Percentiles rank a stretch among this genome's conserved stretches.
These are phyloP conservation scores for Litchi chinensis DNA, from an alignment of 345 rosid species.

Conservation along the genomic window DNA sequence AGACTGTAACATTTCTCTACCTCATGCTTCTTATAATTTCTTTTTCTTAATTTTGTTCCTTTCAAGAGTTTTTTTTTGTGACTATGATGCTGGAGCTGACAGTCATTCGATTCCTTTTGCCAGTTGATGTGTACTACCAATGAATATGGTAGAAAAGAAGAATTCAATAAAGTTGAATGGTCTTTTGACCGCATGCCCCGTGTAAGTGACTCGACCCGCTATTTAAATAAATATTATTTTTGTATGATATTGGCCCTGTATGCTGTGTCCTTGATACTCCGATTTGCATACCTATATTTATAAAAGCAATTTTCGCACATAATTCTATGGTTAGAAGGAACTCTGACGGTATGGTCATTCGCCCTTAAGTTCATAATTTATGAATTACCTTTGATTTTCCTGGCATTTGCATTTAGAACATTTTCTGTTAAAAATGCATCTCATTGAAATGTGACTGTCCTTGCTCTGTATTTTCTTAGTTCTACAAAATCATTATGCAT, in stretches of 20 bases:
- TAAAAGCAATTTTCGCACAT: neutral
- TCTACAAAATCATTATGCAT: too few species aligned
- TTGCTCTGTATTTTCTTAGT: neutral
- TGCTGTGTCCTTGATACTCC: neutral
- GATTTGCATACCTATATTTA: neutral
- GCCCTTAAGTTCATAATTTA: neutral
- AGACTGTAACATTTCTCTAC: neutral
- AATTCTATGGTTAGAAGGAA: neutral
- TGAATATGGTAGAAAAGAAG: conserved; percentile 52
- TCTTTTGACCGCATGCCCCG: conserved; percentile 56
- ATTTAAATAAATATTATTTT: neutral
- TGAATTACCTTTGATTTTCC: neutral
- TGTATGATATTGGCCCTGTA: neutral
- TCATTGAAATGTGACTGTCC: neutral
- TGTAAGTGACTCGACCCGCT: conserved; percentile 51
- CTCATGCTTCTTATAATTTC: neutral
- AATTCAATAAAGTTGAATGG: conserved; percentile 81
- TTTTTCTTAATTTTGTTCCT: neutral
- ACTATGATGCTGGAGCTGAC: conserved; percentile 9
- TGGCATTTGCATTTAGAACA: neutral
- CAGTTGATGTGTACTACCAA: conserved; percentile 58
- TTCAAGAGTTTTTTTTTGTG: conserved; percentile 1
- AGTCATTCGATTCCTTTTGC: conserved; percentile 16
- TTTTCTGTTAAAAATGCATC: conserved; percentile 4
- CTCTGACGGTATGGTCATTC: neutral